These are phyloP conservation scores for Thyridium curvatum DNA, from an alignment of 2,329 filamentous ascomycete species.

Conservation along the genomic window DNA sequence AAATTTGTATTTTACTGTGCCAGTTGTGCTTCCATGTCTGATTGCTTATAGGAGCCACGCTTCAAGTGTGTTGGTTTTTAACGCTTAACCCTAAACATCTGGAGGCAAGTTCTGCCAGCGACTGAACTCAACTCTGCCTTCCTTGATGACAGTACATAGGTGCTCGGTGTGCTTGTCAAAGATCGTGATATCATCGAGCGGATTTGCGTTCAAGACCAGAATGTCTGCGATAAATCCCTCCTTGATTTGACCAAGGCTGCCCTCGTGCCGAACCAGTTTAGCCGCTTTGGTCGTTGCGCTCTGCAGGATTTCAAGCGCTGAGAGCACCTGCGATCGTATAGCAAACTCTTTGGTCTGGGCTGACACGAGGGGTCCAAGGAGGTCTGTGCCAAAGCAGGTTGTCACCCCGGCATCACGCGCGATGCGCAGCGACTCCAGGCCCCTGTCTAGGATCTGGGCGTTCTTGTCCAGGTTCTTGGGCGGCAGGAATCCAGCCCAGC, in stretches of 20 bases:
- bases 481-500: constrained; percentile 32
- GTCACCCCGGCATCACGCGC: constrained; percentile 42
- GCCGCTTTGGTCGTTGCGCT: constrained; percentile 46
- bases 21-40: too few relatives aligned
- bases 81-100: too few relatives aligned
- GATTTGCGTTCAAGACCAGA: constrained; percentile 41
- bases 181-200: constrained; percentile 43
- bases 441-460: constrained; percentile 35
- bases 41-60: too few relatives aligned
- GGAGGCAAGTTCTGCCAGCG: constrained; percentile 3
- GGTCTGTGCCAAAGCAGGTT: constrained; percentile 48
- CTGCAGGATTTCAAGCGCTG: constrained; percentile 35
- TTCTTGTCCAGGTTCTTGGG: constrained; percentile 38
- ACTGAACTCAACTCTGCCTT: constrained; percentile 34
- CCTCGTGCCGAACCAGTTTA: constrained; percentile 33
- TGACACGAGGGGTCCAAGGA: constrained; percentile 41
- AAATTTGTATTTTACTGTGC: too few relatives aligned
- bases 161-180: constrained; percentile 37
- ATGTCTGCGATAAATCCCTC: constrained; percentile 43
- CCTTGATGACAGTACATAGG: constrained; percentile 43
- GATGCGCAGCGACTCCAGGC: constrained; percentile 36
- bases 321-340: constrained; percentile 34
- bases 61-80: too few relatives aligned
- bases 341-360: constrained; percentile 44
- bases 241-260: constrained; percentile 39